These are phyloP conservation scores for Fusarium nelsonii DNA, from an alignment of 2,329 filamentous ascomycete species.

Conservation along the genomic window DNA sequence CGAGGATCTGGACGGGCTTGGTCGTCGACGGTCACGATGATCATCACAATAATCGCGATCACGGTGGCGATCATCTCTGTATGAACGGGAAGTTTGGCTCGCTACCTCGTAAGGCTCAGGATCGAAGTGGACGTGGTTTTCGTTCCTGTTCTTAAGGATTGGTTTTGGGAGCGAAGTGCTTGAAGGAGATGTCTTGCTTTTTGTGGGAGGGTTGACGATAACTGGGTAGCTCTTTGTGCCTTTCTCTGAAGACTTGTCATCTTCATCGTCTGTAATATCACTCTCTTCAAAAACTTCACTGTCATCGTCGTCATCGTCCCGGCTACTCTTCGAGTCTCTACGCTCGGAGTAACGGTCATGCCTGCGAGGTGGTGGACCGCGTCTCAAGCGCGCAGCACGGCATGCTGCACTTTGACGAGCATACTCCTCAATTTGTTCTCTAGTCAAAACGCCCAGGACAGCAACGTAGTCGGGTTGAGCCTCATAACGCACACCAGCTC, in stretches of 20 bases:
- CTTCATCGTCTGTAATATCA: constrained; percentile 52
- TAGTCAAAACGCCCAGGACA: constrained; percentile 66
- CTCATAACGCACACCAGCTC: constrained; percentile 69
- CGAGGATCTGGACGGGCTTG: constrained; percentile 32
- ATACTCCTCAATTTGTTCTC: constrained; percentile 64
- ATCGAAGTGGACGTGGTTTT: constrained; percentile 68
- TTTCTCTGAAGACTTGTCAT: constrained; percentile 51
- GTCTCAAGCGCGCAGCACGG: constrained; percentile 55
- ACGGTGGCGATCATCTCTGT: constrained; percentile 52
- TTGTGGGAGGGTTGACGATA: constrained; percentile 54
- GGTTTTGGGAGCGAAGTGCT: constrained; percentile 63
- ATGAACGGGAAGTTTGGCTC: constrained; percentile 46
- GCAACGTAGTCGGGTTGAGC: constrained; percentile 72
- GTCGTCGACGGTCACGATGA: constrained; percentile 42
- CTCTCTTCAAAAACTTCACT: constrained; percentile 50
- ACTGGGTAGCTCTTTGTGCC: constrained; percentile 52
- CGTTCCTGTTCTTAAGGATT: constrained; percentile 72
- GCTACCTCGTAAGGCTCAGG: constrained; percentile 62
- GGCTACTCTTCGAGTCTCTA: constrained; percentile 53
- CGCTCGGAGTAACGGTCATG: constrained; percentile 36
- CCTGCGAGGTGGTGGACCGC: constrained; percentile 18
- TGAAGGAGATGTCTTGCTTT: constrained; percentile 52
- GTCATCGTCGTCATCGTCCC: constrained; percentile 51
- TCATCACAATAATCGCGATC: constrained; percentile 46
- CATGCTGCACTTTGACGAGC: constrained; percentile 63